These are phyloP conservation scores for Ophiostoma ips DNA, from an alignment of 2,329 filamentous ascomycete genomes.

Conservation along the genomic window DNA sequence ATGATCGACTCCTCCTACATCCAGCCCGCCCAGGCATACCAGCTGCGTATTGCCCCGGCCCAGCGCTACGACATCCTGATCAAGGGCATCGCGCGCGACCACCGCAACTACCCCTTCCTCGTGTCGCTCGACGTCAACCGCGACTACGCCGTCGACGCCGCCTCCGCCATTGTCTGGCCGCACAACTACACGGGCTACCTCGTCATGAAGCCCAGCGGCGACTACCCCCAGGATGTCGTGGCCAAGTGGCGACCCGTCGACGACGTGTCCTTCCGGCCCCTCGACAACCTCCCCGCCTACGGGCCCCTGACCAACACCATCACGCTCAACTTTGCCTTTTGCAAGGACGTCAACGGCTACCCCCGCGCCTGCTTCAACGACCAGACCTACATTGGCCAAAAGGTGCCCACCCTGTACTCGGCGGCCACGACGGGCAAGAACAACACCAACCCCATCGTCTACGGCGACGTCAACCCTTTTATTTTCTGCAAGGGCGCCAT, in stretches of 20 bases:
- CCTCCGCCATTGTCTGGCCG: slow-evolving; percentile 17
- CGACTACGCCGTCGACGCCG: slow-evolving; percentile 23
- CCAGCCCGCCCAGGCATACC: slow-evolving; percentile 21
- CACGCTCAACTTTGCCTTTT: slow-evolving; percentile 42
- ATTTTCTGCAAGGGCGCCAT: slow-evolving; percentile 25
- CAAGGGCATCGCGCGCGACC: slow-evolving; percentile 19
- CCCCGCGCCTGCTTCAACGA: slow-evolving; percentile 52
- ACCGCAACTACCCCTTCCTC: slow-evolving; percentile 29
- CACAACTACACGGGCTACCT: slow-evolving; percentile 32
- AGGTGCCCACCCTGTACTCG: slow-evolving; percentile 59
- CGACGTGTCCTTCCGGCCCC: slow-evolving; percentile 44
- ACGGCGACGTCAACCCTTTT: slow-evolving; percentile 30
- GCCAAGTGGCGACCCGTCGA: slow-evolving; percentile 39
- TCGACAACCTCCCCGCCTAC: slow-evolving; percentile 23
- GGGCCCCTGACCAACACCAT: slow-evolving; percentile 39
- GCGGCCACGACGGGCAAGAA: slow-evolving; percentile 41
- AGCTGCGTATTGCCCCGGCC: slow-evolving; percentile 28
- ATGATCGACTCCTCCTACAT: slow-evolving; percentile 30
- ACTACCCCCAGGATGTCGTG: slow-evolving; percentile 21
- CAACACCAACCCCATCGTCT: slow-evolving; percentile 28
- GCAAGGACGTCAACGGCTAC: slow-evolving; percentile 45
- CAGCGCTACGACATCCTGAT: slow-evolving; percentile 34
- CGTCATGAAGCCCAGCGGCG: slow-evolving; percentile 22
- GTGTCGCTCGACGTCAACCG: slow-evolving; percentile 30
- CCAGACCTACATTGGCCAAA: slow-evolving; percentile 51